A percentile compares a stretch with the other conserved stretches of the same genome.
Evolutionary conservation across 495 filamentous ascomycete genomes (phyloP).

Genomic region (Lepraria neglecta): DNA sequence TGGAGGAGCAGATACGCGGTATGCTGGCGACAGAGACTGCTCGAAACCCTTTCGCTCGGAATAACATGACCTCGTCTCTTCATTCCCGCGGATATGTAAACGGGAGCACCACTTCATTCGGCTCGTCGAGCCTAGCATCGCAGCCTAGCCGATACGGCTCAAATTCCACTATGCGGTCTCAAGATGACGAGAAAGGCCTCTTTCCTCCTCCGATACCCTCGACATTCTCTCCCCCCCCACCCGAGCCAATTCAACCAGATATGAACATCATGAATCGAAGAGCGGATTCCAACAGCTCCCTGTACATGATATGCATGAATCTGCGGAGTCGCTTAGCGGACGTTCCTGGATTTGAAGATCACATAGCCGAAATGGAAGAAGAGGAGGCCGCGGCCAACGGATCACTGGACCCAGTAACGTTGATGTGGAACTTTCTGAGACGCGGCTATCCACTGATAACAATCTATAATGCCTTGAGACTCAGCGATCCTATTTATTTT

Average conservation of each 20-base stretch:
- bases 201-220: constrained; percentile 22
- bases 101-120: constrained; percentile 20
- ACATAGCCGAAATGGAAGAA: constrained; percentile 57
- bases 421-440: constrained; percentile 82
- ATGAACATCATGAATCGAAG: constrained; percentile 93
- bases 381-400: constrained; percentile 49
- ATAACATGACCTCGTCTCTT: constrained; percentile 25
- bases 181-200: constrained; percentile 18
- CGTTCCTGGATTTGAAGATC: constrained; percentile 74
- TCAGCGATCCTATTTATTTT: constrained; percentile 55
- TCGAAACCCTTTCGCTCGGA: constrained; percentile 21
- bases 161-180: constrained; percentile 14
- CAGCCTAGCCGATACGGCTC: constrained; percentile 13
- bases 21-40: constrained; percentile 28
- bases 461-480: constrained; percentile 79
- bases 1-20: constrained; percentile 5
- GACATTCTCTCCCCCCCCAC: constrained; percentile 17
- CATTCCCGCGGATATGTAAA: constrained; percentile 27
- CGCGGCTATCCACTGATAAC: constrained; percentile 78
- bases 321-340: constrained; percentile 71
- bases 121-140: constrained; percentile 15
- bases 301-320: constrained; percentile 90
- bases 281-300: constrained; percentile 77
- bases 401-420: constrained; percentile 75
- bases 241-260: constrained; percentile 14